Evolutionary conservation across 192 early-diverging fungal species (phyloP).

Genomic region (Coemansia sp.): DNA sequence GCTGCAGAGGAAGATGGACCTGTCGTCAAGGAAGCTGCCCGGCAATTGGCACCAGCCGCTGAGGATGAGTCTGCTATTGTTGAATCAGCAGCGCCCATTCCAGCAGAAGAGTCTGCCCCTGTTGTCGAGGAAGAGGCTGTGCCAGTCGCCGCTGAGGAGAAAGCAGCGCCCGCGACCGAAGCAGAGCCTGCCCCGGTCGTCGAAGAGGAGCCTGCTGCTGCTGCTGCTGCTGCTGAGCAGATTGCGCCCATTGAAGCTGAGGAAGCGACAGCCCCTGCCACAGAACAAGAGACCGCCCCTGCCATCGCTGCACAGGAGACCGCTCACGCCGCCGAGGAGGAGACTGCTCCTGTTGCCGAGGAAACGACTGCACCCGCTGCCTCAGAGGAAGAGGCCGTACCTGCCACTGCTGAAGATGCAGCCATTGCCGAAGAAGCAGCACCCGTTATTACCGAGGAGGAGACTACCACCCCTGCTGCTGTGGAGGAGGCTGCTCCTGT

Average conservation of each 20-base stretch:
- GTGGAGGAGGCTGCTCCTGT: constrained; percentile 7
- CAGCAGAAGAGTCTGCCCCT: too few species aligned
- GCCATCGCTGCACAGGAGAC: not conserved
- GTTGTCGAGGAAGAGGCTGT: not conserved
- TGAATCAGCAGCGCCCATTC: not conserved
- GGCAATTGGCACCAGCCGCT: not conserved
- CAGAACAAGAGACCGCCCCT: not conserved
- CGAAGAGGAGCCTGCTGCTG: too few species aligned
- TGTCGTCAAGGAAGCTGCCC: not conserved
- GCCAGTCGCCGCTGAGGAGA: not conserved
- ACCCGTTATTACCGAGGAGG: not conserved
- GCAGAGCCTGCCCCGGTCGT: not conserved
- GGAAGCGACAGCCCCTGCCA: too few species aligned
- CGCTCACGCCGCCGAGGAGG: not conserved
- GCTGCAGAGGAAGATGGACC: not conserved
- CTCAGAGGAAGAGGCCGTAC: not conserved
- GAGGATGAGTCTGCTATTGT: not conserved
- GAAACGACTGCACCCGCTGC: too few species aligned
- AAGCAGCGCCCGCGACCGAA: too few species aligned
- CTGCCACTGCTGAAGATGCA: not conserved
- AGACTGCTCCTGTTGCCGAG: not conserved
- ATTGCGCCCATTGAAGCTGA: too few species aligned
- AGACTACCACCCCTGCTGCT: not conserved
- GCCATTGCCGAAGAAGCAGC: not conserved
- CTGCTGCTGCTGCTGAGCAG: too few species aligned